Conservation (phyloP, 2,329 filamentous ascomycete species). For the Paraphaeosphaeria sporulosa region DNA sequence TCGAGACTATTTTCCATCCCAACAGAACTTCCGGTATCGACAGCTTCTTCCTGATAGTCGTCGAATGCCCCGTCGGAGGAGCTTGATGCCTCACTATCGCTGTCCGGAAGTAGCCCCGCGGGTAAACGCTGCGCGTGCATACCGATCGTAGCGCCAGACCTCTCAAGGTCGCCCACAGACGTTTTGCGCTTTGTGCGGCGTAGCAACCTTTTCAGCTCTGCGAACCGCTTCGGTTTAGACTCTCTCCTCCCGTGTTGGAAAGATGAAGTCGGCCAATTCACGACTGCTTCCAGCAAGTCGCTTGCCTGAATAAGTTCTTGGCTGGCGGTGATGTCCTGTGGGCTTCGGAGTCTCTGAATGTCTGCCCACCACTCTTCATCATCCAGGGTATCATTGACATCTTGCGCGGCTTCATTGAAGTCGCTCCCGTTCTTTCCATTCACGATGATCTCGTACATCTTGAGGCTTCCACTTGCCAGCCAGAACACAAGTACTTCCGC, state of each 20-base stretch:
- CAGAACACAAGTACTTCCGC: conserved; percentile 83
- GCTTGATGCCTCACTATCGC: conserved; percentile 38
- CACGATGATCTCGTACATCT: conserved; percentile 77
- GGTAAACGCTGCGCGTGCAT: conserved; percentile 79
- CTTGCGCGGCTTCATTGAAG: conserved; percentile 63
- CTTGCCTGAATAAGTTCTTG: conserved; percentile 56
- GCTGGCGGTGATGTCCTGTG: conserved; percentile 45
- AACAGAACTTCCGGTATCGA: conserved; percentile 39
- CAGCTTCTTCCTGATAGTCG: conserved; percentile 38
- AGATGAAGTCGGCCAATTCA: conserved; percentile 61
- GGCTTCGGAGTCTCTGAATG: conserved; percentile 61
- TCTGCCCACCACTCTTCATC: conserved; percentile 86
- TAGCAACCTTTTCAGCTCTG: conserved; percentile 68
- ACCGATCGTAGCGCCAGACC: conserved; percentile 71
- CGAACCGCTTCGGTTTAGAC: conserved; percentile 57
- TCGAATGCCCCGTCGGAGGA: conserved; percentile 31
- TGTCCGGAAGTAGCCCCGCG: conserved; percentile 64
- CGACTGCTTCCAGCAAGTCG: conserved; percentile 52
- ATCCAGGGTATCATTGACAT: conserved; percentile 71
- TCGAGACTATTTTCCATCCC: conserved; percentile 42
- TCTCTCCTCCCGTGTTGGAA: conserved; percentile 60
- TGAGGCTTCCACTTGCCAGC: conserved; percentile 75
- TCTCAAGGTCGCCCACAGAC: conserved; percentile 56
- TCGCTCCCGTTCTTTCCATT: conserved; percentile 67
- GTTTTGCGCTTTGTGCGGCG: conserved; percentile 64